A percentile compares a stretch with the other conserved stretches of the same genome.
Conservation (phyloP, 495 filamentous ascomycete genomes). For the Penicillium coffeae region DNA sequence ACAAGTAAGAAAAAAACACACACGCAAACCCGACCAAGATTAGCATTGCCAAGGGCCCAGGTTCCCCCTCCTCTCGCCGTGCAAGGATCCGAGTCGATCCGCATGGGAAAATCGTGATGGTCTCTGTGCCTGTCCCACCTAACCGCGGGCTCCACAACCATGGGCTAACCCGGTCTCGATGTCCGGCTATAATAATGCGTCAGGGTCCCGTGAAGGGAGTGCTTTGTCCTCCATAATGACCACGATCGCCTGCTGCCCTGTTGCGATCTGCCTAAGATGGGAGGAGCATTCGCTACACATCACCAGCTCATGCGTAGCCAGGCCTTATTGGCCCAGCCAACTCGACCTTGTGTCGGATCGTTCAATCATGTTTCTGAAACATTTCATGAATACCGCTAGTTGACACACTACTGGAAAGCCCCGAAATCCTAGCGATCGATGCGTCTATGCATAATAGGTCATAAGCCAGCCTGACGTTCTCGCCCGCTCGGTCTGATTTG, state of each 20-base stretch:
- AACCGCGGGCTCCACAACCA: conserved; percentile 20
- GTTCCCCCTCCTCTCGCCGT: conserved; percentile 6
- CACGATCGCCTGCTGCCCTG: no score
- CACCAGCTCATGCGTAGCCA: not conserved
- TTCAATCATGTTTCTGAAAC: conserved; percentile 2
- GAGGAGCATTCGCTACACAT: conserved; percentile 2
- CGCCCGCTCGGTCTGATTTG: no score
- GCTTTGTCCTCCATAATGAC: no score
- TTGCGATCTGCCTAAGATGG: no score
- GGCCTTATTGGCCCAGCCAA: not conserved
- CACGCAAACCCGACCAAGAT: not conserved
- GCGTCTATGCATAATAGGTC: no score
- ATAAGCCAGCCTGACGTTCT: no score
- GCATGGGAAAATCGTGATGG: conserved; percentile 24
- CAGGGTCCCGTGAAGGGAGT: no score
- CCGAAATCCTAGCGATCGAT: no score
- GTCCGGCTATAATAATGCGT: not conserved
- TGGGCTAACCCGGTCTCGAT: conserved; percentile 13
- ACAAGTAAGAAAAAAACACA: conserved; percentile 1
- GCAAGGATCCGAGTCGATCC: conserved; percentile 30
- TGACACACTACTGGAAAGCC: no score
- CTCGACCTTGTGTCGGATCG: not conserved
- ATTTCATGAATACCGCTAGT: conserved; percentile 4
- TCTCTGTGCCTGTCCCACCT: conserved; percentile 31
- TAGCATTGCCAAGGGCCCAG: conserved; percentile 3